phyloP scores from a whole-genome alignment of 805 yeast species.

The Saccharomycopsis sp. region DNA sequence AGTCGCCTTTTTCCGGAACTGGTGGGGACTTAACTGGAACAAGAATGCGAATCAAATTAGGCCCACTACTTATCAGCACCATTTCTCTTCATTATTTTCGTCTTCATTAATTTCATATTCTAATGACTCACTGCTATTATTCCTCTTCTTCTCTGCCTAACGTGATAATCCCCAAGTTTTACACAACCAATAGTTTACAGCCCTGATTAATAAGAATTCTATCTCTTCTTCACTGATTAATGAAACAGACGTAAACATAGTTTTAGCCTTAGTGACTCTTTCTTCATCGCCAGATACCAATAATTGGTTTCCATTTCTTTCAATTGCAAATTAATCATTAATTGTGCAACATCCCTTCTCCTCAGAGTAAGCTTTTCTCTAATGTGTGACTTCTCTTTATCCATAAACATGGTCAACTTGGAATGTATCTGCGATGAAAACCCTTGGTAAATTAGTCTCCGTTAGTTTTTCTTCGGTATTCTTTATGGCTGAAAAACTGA shows the following conservation, averaged over 20 bases:
- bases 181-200: conserved; percentile 21
- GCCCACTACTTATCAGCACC: too few species aligned
- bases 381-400: conserved; percentile 82
- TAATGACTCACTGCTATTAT: too few species aligned
- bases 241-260: conserved; percentile 65
- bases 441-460: conserved; percentile 75
- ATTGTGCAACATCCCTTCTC: conserved; percentile 50
- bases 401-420: conserved; percentile 75
- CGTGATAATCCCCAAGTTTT: conserved; percentile 10
- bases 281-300: conserved; percentile 47
- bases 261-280: conserved; percentile 41
- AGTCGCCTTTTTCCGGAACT: conserved; percentile 74
- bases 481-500: conserved; percentile 98
- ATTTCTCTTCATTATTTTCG: conserved; percentile 25
- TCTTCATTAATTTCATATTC: conserved; percentile 26
- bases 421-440: conserved; percentile 84
- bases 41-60: too few species aligned
- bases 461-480: conserved; percentile 55
- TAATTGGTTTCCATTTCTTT: conserved; percentile 52
- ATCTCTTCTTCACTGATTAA: conserved; percentile 24
- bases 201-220: conserved; percentile 23
- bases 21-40: conserved; percentile 63
- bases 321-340: conserved; percentile 68
- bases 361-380: conserved; percentile 43
- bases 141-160: conserved; percentile 2